phyloP scores from a whole-genome alignment of 2,329 filamentous ascomycete genomes.

The Meredithiella fracta region DNA sequence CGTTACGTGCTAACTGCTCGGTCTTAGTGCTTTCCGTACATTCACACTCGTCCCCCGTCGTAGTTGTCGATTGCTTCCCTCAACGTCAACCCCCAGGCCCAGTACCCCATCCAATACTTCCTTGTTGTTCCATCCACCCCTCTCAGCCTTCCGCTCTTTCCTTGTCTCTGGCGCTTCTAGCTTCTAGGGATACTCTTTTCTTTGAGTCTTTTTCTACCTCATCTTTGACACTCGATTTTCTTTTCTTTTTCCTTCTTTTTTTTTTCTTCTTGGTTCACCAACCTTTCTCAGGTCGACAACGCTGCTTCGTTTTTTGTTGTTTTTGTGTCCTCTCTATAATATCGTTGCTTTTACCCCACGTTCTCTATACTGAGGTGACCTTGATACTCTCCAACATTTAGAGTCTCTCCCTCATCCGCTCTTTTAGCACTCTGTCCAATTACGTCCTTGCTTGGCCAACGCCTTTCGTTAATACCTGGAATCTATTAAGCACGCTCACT shows the following conservation, averaged over 20 bases:
- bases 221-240: not conserved
- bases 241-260: slow-evolving; percentile 4
- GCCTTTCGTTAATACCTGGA: not conserved
- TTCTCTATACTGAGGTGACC: slow-evolving; percentile 1
- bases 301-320: slow-evolving; percentile 5
- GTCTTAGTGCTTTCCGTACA: not conserved
- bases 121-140: not conserved
- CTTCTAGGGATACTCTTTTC: not conserved
- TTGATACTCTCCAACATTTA: not conserved
- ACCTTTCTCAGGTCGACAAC: slow-evolving; percentile 8
- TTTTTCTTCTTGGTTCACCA: slow-evolving; percentile 6
- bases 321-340: not conserved
- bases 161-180: not conserved
- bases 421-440: not conserved
- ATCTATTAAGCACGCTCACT: not conserved
- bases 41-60: no score
- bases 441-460: not conserved
- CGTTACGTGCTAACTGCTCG: not conserved
- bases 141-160: slow-evolving; percentile 1
- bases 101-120: no score
- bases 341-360: not conserved
- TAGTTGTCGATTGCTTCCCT: no score
- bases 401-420: slow-evolving; percentile 6
- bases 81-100: no score
- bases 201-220: slow-evolving; percentile 1